phyloP scores from a whole-genome alignment of 2,329 filamentous ascomycete species.

The Tolypocladium ovalisporum region DNA sequence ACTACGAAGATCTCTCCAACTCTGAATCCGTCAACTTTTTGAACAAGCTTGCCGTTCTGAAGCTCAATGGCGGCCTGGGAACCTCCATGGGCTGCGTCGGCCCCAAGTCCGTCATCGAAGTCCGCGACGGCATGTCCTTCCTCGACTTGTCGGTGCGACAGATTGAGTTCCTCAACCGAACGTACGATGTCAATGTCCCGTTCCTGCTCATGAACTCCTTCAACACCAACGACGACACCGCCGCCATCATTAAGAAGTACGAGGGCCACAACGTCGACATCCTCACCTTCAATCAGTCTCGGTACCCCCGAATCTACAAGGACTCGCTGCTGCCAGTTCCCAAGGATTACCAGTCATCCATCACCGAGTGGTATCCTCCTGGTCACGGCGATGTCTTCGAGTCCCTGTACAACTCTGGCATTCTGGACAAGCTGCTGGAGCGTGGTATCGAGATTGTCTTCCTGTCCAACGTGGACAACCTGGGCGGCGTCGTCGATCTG shows the following conservation, averaged over 20 bases:
- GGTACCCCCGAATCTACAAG: slow-evolving; percentile 96
- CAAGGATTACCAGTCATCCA: slow-evolving; percentile 76
- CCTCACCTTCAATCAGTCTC: slow-evolving; percentile 98
- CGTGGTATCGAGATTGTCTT: slow-evolving; percentile 97
- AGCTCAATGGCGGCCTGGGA: slow-evolving; percentile 98
- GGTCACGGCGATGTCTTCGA: slow-evolving; percentile 99
- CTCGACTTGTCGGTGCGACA: slow-evolving; percentile 96
- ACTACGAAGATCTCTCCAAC: slow-evolving; percentile 85
- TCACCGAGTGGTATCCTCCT: slow-evolving; percentile 97
- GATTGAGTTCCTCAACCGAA: slow-evolving; percentile 98
- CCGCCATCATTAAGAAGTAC: slow-evolving; percentile 99
- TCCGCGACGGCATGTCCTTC: slow-evolving; percentile 99
- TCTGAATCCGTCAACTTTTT: slow-evolving; percentile 87
- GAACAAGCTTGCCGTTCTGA: slow-evolving; percentile 94
- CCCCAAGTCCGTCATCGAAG: slow-evolving; percentile 98
- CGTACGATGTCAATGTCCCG: slow-evolving; percentile 91
- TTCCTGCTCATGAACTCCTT: slow-evolving; percentile 99
- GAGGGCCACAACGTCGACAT: slow-evolving; percentile 99
- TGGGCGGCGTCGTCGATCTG: slow-evolving; percentile 94
- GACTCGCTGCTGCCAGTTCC: slow-evolving; percentile 94
- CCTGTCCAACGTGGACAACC: slow-evolving; percentile 97
- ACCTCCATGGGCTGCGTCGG: slow-evolving; percentile 99
- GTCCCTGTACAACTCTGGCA: slow-evolving; percentile 98
- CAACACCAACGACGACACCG: slow-evolving; percentile 98
- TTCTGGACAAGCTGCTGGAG: slow-evolving; percentile 90